Base-by-base conservation (phyloP, 2,329 filamentous ascomycete genomes). In the Diaporthe destruens region DNA sequence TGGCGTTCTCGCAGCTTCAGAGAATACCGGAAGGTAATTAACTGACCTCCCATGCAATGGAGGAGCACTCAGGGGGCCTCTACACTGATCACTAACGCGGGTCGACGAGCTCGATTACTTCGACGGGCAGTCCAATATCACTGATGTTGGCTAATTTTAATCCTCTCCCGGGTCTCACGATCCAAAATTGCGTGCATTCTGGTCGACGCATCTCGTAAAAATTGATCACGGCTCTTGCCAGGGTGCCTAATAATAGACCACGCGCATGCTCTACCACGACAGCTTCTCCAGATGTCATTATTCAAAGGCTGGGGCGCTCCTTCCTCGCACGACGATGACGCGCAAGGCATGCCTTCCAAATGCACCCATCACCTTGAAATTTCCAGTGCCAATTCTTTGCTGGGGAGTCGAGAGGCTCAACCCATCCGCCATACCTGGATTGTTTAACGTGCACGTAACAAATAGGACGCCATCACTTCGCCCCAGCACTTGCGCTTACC, bases 111-210 rank as follows among this genome's bases (percentile, higher is more conserved):
- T 25, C 12, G 11, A 53, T 18, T 47, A 29, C 25, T 3, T 65
- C 29, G 12, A 36, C 16, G 20, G 9, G 20, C 61, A 65, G 32
- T 25, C 18, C 47, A 51, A 36, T 53, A 53, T 36, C 29, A 32
- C 20, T 49, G 32, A 53, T 36, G 47, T 53, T 66, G 29, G n/a
- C 32, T 36, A 66, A 66, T 66, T 53, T 66, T 16, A 66, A 53
- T 53, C 8, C 12, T 25, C 32, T 39, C 47, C 61, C 47, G 61
- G 44, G 47, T 53, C 47, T 66, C 47, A 66, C 53, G 32, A 25
- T 39, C 16, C 61, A 39, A 66, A 20, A 51, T 53, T 66, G 47
- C 47, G 16, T 51, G n/a, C 44, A 39, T 32, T 34, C n/a, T 49
- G 47, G n/a, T 29, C 16, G 29, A n/a, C 20, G 14, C 25, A 51